These are phyloP conservation scores for Triangularia verruculosa DNA, from an alignment of 2,329 filamentous ascomycete species.

Conservation along the genomic window DNA sequence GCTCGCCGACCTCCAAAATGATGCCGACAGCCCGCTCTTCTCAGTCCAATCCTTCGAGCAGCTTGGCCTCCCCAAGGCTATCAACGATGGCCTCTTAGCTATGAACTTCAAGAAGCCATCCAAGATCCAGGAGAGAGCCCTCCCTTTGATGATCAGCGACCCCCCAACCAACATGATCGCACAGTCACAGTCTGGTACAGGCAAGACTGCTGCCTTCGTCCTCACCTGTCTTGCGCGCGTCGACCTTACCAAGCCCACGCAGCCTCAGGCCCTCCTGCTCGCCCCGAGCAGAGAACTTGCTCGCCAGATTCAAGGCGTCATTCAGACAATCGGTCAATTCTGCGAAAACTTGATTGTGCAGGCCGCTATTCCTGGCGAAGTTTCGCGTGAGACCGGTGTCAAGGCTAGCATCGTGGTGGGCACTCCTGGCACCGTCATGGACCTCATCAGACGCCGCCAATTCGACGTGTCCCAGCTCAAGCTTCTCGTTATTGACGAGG, in stretches of 20 bases:
- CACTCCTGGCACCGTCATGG: constrained; percentile 89
- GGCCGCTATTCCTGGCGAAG: constrained; percentile 77
- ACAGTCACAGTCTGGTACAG: constrained; percentile 98
- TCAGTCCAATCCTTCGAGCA: constrained; percentile 83
- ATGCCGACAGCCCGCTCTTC: constrained; percentile 82
- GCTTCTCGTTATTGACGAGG: constrained; percentile 90
- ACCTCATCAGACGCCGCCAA: constrained; percentile 74
- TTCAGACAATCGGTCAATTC: constrained; percentile 80
- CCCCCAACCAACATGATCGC: constrained; percentile 95
- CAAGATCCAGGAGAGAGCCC: constrained; percentile 93
- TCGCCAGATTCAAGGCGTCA: constrained; percentile 86
- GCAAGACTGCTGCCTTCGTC: constrained; percentile 95
- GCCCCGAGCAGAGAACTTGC: constrained; percentile 93
- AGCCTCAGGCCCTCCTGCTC: constrained; percentile 83
- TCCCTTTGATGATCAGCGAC: constrained; percentile 81
- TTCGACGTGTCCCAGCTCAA: constrained; percentile 71
- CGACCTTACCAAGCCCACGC: constrained; percentile 64
- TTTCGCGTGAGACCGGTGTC: constrained; percentile 66
- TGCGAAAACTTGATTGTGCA: constrained; percentile 71
- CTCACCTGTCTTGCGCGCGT: constrained; percentile 86
- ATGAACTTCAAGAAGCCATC: constrained; percentile 94
- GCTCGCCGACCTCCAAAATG: constrained; percentile 81
- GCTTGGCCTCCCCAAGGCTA: constrained; percentile 63
- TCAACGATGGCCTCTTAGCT: constrained; percentile 72
- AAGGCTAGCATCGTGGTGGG: constrained; percentile 81